Percentiles rank a stretch among this genome's conserved stretches.
These are phyloP conservation scores for Dendrocalamus latiflorus DNA, from an alignment of 202 grass and related monocot genomes.

Conservation along the genomic window DNA sequence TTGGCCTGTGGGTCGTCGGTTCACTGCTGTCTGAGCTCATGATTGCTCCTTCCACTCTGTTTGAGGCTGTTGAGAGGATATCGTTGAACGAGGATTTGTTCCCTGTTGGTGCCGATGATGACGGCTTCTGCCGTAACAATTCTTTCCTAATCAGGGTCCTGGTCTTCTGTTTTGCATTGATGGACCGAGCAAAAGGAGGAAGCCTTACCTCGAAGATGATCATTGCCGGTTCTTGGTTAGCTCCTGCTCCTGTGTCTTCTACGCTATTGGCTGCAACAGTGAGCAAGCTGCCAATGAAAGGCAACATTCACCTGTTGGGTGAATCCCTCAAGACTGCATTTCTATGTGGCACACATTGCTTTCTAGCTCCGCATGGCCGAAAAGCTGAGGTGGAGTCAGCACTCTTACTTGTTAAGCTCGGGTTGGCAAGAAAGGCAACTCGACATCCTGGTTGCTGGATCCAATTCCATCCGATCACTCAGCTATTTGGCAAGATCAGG, in stretches of 20 bases:
- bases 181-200: constrained; percentile 75
- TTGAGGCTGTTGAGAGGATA: constrained; percentile 78
- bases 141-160: constrained; percentile 82
- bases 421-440: constrained; percentile 66
- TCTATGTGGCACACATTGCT: constrained; percentile 75
- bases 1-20: constrained; percentile 71
- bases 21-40: constrained; percentile 86
- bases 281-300: constrained; percentile 69
- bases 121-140: constrained; percentile 80
- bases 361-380: constrained; percentile 60
- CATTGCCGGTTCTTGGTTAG: constrained; percentile 78
- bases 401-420: constrained; percentile 78
- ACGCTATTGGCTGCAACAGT: constrained; percentile 66
- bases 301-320: constrained; percentile 70
- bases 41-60: constrained; percentile 72
- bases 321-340: constrained; percentile 75
- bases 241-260: constrained; percentile 78
- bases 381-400: constrained; percentile 85
- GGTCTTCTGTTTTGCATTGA: constrained; percentile 81
- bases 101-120: constrained; percentile 43
- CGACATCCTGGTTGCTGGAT: constrained; percentile 89
- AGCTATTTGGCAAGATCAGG: constrained; percentile 78
- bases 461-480: constrained; percentile 82
- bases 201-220: constrained; percentile 84
- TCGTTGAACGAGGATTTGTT: constrained; percentile 55